phyloP scores from a whole-genome alignment of 2,329 filamentous ascomycete species.

The Penicillium sp. region DNA sequence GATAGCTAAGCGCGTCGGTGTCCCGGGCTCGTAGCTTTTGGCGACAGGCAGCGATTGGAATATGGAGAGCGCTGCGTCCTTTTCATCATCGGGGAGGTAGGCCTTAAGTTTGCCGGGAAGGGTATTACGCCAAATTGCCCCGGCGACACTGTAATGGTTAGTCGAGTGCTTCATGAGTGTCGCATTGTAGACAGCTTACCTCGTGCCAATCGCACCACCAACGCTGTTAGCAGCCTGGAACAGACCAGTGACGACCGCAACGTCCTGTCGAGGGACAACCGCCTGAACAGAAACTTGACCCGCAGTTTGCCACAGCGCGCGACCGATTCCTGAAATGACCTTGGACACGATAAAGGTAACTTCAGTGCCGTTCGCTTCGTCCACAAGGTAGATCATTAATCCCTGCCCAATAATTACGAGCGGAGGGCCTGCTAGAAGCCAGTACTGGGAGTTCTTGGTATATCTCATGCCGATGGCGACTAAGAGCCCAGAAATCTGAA shows the following conservation, averaged over 20 bases:
- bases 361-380: slow-evolving; percentile 34
- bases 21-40: slow-evolving; percentile 20
- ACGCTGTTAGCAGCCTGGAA: slow-evolving; percentile 42
- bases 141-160: slow-evolving; percentile 31
- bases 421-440: slow-evolving; percentile 35
- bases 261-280: slow-evolving; percentile 38
- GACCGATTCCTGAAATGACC: slow-evolving; percentile 38
- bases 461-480: slow-evolving; percentile 44
- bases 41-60: slow-evolving; percentile 28
- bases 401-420: slow-evolving; percentile 43
- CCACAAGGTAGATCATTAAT: slow-evolving; percentile 28
- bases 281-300: slow-evolving; percentile 43
- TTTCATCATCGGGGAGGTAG: slow-evolving; percentile 27
- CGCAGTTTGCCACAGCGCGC: slow-evolving; percentile 41
- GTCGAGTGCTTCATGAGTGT: too few relatives aligned
- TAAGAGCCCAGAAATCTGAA: slow-evolving; percentile 43
- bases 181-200: slow-evolving; percentile 10
- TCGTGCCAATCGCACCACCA: slow-evolving; percentile 40
- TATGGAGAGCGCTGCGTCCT: slow-evolving; percentile 25
- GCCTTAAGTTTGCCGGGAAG: slow-evolving; percentile 23
- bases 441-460: slow-evolving; percentile 41
- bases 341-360: slow-evolving; percentile 43
- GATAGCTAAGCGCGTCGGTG: slow-evolving; percentile 20
- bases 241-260: slow-evolving; percentile 43
- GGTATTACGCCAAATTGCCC: slow-evolving; percentile 42